Evolutionary conservation across 2,329 filamentous ascomycete genomes (phyloP), one percentile per base, ranked within the genome.

Genomic region (Stemphylium lycopersici): DNA sequence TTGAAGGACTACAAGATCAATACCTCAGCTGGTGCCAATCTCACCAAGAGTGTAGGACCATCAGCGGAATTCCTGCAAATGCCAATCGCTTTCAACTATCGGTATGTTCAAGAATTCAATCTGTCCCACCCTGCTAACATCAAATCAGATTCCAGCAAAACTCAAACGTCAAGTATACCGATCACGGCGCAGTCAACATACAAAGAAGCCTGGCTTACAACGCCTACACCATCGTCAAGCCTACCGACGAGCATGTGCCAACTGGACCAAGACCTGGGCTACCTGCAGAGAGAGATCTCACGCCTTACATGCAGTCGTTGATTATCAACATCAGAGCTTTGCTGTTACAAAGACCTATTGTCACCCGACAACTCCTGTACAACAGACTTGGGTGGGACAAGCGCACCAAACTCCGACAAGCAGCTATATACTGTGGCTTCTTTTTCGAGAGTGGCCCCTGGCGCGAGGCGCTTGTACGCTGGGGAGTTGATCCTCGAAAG

Each of bases 371-470:
- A 16, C 89, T 89, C 2, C 81, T 96, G 12, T 82, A 89, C 65
- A 97, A 96, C 74, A 82, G 84, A 47, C 80, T 97, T 26, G 76
- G 77, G 31, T 75, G 77, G 58, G 78, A 81, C 43, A 80, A 81
- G 54, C 79, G 81, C 22, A 79, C 81, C 48, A 76, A 79, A 15
- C 78, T 96, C 56, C 89, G 91, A 66, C 84, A 89, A 69, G 90
- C 90, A 41, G 84, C 93, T 47, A 89, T 91, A 59, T 93, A 95
- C 66, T 87, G 91, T 4, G 92, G 90, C 7, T 99, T 96, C 77
- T 91, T 93, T 76, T 97, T 98, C 81, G 89, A 90, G 55, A 91
- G 90, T 18, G 95, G 95, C 0, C 93, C 95, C 0, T 99, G 91
- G 89, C 85, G 91, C 59, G 93, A 98, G 73, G 88, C 90, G 3